Base-by-base conservation (phyloP, 805 yeast genomes). In the Barnettozyma sp. region DNA sequence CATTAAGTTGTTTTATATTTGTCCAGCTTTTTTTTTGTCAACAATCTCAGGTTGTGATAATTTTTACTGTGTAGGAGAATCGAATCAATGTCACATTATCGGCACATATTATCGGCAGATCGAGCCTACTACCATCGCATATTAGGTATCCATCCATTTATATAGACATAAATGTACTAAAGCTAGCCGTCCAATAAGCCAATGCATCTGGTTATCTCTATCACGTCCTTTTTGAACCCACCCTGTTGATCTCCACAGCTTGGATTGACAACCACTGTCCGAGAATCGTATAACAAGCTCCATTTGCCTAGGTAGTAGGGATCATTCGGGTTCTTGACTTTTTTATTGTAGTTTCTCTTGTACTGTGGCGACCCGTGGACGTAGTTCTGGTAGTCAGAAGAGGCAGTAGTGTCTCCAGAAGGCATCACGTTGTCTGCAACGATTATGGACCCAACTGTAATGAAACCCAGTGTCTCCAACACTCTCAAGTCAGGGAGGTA, bases 401-500 rank as follows among this genome's bases (percentile, higher is more conserved):
- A n/a, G n/a, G n/a, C n/a, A n/a, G n/a, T n/a, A n/a, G n/a, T n/a
- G n/a, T 58, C 64, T 4, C 69, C 71, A 3, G 66, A 16, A 1
- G 8, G 9, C 16, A 44, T 22, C 7, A 61, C 56, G 40, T 65
- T 65, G 39, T 66, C 69, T 5, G 69, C 70, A 30, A 54, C 48
- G 18, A 68, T 45, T 4, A 52, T 40, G 1, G 72, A 56, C 1
- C 69, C 72, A 7, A 60, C 61, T 0, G 56, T 59, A 28, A 68
- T 50, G 34, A 65, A 50, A 11, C 62, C 59, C 28, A 63, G 42
- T 0, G 67, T 43, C 40, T 68, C 74, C 25, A 66, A 42, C 4
- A 65, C 55, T 22, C 72, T 48, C 22, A 66, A 48, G 38, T 68
- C 71, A 5, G 70, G 63, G 17, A 65, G 53, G 40, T 66, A 68